phyloP scores from a whole-genome alignment of 2,329 filamentous ascomycete genomes.

The Aspergillus udagawae region DNA sequence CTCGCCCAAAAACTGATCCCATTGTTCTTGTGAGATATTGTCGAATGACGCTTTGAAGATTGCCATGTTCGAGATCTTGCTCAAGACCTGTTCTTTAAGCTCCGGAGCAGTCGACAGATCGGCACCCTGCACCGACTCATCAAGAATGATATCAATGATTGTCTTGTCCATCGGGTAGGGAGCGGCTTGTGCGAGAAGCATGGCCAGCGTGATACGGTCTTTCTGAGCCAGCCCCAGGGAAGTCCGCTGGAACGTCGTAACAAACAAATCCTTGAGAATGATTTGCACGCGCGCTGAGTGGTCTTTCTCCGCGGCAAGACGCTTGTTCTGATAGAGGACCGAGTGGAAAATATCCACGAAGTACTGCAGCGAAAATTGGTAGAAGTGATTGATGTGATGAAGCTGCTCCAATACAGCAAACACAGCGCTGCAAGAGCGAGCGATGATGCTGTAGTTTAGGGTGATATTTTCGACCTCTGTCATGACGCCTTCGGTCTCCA shows the following conservation, averaged over 20 bases:
- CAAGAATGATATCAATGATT: slow-evolving; percentile 81
- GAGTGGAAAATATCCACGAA: slow-evolving; percentile 97
- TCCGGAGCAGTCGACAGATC: slow-evolving; percentile 70
- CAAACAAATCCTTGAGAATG: slow-evolving; percentile 87
- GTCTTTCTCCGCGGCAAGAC: slow-evolving; percentile 65
- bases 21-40: slow-evolving; percentile 58
- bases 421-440: slow-evolving; percentile 90
- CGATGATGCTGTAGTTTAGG: slow-evolving; percentile 87
- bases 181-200: slow-evolving; percentile 92
- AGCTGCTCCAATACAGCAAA: slow-evolving; percentile 96
- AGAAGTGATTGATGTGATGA: slow-evolving; percentile 98
- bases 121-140: slow-evolving; percentile 67
- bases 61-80: slow-evolving; percentile 63
- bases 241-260: slow-evolving; percentile 89
- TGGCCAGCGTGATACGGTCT: slow-evolving; percentile 88
- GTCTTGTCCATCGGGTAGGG: slow-evolving; percentile 92
- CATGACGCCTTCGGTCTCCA: slow-evolving; percentile 96
- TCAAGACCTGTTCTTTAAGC: slow-evolving; percentile 64
- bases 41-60: slow-evolving; percentile 71
- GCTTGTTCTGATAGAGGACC: slow-evolving; percentile 77
- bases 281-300: slow-evolving; percentile 78
- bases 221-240: slow-evolving; percentile 88
- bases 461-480: slow-evolving; percentile 95
- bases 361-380: slow-evolving; percentile 98
- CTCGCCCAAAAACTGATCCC: slow-evolving; percentile 78